Conservation (phyloP, 2,329 filamentous ascomycete genomes). For the Cadophora luteo-olivacea region DNA sequence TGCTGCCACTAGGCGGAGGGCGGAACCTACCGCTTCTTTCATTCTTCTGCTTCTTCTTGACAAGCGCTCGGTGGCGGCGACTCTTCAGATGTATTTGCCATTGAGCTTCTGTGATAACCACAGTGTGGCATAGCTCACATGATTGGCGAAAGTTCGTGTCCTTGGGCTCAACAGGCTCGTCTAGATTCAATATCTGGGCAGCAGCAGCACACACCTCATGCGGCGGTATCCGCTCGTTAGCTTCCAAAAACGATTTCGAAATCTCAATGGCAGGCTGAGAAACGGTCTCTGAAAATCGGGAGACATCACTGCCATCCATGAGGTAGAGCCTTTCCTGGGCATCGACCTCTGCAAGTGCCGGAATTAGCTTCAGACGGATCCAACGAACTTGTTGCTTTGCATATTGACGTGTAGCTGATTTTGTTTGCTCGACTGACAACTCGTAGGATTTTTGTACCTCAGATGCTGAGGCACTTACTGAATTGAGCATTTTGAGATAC, state of each 20-base stretch:
- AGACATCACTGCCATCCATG: slow-evolving; percentile 77
- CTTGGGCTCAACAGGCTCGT: slow-evolving; percentile 51
- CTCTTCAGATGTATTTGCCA: slow-evolving; percentile 56
- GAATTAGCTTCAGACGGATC: slow-evolving; percentile 84
- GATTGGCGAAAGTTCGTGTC: slow-evolving; percentile 58
- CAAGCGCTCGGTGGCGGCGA: slow-evolving; percentile 47
- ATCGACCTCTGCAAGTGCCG: slow-evolving; percentile 63
- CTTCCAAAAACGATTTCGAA: slow-evolving; percentile 66
- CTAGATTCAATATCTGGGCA: slow-evolving; percentile 61
- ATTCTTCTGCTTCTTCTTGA: slow-evolving; percentile 40
- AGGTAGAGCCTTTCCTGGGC: slow-evolving; percentile 71
- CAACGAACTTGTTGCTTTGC: slow-evolving; percentile 84
- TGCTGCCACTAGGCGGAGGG: slow-evolving; percentile 18
- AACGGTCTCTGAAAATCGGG: slow-evolving; percentile 68
- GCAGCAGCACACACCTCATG: slow-evolving; percentile 65
- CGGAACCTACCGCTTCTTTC: slow-evolving; percentile 30
- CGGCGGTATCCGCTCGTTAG: slow-evolving; percentile 50
- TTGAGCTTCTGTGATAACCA: slow-evolving; percentile 60
- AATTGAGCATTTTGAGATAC: slow-evolving; percentile 62
- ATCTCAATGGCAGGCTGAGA: slow-evolving; percentile 68
- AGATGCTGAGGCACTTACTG: slow-evolving; percentile 38
- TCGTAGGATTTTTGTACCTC: slow-evolving; percentile 62
- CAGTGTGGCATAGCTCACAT: slow-evolving; percentile 77
- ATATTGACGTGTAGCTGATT: slow-evolving; percentile 86
- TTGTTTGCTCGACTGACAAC: slow-evolving; percentile 74